Evolutionary conservation across 1,139 yeast species (phyloP).

Genomic region (Blastobotrys apis): DNA sequence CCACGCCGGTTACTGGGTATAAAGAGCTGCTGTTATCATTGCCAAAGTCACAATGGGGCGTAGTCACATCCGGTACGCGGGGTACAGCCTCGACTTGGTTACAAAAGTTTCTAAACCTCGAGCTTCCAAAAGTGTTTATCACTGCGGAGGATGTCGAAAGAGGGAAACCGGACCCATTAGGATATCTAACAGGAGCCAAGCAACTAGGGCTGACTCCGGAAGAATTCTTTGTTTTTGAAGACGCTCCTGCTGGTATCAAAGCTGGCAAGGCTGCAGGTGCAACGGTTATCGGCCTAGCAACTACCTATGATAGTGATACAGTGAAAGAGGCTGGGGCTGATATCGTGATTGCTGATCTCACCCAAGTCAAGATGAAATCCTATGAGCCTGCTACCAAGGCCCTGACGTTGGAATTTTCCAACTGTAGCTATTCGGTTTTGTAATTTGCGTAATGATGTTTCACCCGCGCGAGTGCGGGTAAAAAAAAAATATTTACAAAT

Average conservation of each 20-base stretch:
- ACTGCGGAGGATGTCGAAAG: conserved; percentile 68
- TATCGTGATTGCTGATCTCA: conserved; percentile 67
- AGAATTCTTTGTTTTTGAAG: conserved; percentile 65
- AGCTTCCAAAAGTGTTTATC: conserved; percentile 64
- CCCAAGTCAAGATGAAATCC: conserved; percentile 35
- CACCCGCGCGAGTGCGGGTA: no score
- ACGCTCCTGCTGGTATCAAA: conserved; percentile 77
- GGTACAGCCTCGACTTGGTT: conserved; percentile 74
- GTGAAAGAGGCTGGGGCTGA: conserved; percentile 70
- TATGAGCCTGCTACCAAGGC: conserved; percentile 6
- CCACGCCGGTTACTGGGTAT: conserved; percentile 69
- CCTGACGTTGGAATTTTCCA: conserved; percentile 1
- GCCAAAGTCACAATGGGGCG: conserved; percentile 52
- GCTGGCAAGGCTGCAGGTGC: conserved; percentile 85
- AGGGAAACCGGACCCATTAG: conserved; percentile 82
- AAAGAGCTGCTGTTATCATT: conserved; percentile 49
- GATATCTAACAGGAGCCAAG: conserved; percentile 51
- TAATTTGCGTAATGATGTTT: no score
- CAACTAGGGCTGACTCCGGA: conserved; percentile 51
- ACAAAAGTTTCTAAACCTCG: conserved; percentile 44
- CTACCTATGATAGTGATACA: conserved; percentile 62
- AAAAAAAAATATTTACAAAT: no score
- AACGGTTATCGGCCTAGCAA: conserved; percentile 70
- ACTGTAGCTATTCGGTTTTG: neutral
- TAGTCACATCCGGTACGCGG: conserved; percentile 74